Evolutionary conservation across 129 eudicot species (phyloP).

Genomic region (carrot (Daucus carota)): DH1_v3.0 NC_030382.2:53557001-53557500

Average conservation of each 20-base stretch:
- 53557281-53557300: slow-evolving; percentile 44
- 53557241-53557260: not conserved
- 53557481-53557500: not conserved
- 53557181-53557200: slow-evolving; percentile 12
- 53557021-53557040: slow-evolving; percentile 46
- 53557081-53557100: slow-evolving; percentile 21
- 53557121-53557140: not conserved
- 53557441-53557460: not conserved
- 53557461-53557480: slow-evolving; percentile 2
- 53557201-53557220: slow-evolving; percentile 10
- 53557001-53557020: slow-evolving; percentile 63
- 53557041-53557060: slow-evolving; percentile 67
- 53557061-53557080: slow-evolving; percentile 21
- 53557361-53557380: not conserved
- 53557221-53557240: not conserved
- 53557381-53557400: not conserved
- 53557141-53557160: slow-evolving; percentile 6
- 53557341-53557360: not conserved
- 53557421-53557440: slow-evolving; percentile 25
- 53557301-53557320: slow-evolving; percentile 19
- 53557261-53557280: slow-evolving; percentile 31
- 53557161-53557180: slow-evolving; percentile 34
- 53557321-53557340: not conserved
- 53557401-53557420: not conserved
- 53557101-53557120: slow-evolving; percentile 18